A percentile compares a stretch with the other conserved stretches of the same genome.
phyloP scores from a whole-genome alignment of 1,139 yeast species.

The Scheffersomyces stambukii region DNA sequence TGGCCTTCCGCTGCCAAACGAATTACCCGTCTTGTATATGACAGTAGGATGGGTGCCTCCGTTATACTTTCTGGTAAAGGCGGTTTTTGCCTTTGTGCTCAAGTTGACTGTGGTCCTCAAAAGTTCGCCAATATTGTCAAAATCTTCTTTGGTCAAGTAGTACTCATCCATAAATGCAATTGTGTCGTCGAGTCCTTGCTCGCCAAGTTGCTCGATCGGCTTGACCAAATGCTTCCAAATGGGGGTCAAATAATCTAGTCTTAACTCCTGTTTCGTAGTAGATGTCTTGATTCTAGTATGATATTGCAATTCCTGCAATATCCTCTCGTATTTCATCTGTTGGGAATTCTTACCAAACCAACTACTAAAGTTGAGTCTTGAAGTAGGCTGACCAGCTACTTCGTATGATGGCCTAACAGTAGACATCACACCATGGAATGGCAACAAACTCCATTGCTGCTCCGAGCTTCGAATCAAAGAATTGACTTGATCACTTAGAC shows the following conservation, averaged over 20 bases:
- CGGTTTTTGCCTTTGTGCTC: constrained; percentile 71
- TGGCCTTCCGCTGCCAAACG: constrained; percentile 36
- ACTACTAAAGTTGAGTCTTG: constrained; percentile 73
- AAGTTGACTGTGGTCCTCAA: constrained; percentile 48
- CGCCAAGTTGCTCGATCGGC: constrained; percentile 54
- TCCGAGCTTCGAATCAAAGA: constrained; percentile 81
- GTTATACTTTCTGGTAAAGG: constrained; percentile 85
- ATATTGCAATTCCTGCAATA: constrained; percentile 83
- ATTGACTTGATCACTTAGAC: constrained; percentile 78
- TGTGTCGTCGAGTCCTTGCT: constrained; percentile 62
- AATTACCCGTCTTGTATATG: constrained; percentile 66
- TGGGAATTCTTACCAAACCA: constrained; percentile 94
- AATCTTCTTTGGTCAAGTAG: constrained; percentile 83
- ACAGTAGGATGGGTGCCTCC: constrained; percentile 77
- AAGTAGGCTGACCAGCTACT: constrained; percentile 68
- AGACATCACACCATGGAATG: constrained; percentile 86
- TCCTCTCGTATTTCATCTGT: constrained; percentile 68
- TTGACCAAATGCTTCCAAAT: constrained; percentile 50
- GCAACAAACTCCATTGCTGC: constrained; percentile 94
- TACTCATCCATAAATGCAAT: constrained; percentile 76
- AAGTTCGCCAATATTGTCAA: constrained; percentile 63
- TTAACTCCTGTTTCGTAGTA: constrained; percentile 69
- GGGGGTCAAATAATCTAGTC: constrained; percentile 74
- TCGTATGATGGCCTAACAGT: constrained; percentile 76
- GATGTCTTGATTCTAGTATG: constrained; percentile 80